Base-by-base conservation (phyloP, 2,329 filamentous ascomycete genomes). In the Diaporthe nobilis region DNA sequence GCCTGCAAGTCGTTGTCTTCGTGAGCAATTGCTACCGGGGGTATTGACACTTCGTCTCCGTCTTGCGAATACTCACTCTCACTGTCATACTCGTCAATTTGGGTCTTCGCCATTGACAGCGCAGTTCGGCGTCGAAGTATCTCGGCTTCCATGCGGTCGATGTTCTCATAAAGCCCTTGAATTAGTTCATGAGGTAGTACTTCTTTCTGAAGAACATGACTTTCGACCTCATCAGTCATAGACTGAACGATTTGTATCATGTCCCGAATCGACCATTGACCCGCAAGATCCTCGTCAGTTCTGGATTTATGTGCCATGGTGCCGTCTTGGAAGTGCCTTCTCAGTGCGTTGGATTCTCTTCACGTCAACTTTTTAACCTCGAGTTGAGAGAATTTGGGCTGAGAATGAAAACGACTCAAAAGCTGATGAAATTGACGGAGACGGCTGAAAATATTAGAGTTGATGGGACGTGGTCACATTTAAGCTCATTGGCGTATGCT, bases 211-310 rank as follows among this genome's bases (percentile, higher is more conserved):
- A 55, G 31, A 13, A 70, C 34, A n/a, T 20, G n/a, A 9, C 17
- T 4, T 42, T 70, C 65, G 7, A 39, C 47, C 6, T 70, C 34
- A 9, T 55, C 6, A 1, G 55, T 70, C 34, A 55, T 5, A 4
- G 13, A 20, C 6, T n/a, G 22, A 17, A 37, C 65, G 2, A 20
- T 3, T 0, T 1, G 2, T 1, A 22, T 1, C 13, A 42, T 22
- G 2, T 70, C 22, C 1, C n/a, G 7, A 22, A 70, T 42, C 1
- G 65, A 42, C 47, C 31, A 37, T 12, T 28, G 37, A 25, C 1
- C 34, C 7, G n/a, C 49, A 17, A 70, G 22, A 13, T 6, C 2
- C 6, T 28, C 34, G 34, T 42, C 47, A 8, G 13, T 7, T 13
- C 13, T 51, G 20, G 22, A 28, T 37, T 2, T 20, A 2, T 28